phyloP scores from a whole-genome alignment of 371 early-diverging fungal species.

The Mortierella sp. region DNA sequence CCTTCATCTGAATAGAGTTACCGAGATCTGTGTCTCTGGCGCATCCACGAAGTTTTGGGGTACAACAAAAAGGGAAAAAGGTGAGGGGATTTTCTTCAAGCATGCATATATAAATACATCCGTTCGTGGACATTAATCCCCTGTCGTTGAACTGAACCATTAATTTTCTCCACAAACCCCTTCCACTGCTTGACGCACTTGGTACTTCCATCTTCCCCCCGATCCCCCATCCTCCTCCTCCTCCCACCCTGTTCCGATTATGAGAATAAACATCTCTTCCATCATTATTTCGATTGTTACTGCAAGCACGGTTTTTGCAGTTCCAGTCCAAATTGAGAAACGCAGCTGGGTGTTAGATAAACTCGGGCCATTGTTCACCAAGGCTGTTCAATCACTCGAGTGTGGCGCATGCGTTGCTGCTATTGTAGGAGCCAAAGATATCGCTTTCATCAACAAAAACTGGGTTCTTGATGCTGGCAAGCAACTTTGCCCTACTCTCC shows the following conservation, averaged over 20 bases:
- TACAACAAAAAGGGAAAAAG: background rate
- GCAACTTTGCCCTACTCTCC: conserved; percentile 15
- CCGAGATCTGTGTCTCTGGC: background rate
- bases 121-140: background rate
- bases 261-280: conserved; percentile 30
- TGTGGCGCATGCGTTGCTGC: conserved; percentile 45
- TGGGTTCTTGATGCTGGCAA: conserved; percentile 39
- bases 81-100: no score
- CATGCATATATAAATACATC: background rate
- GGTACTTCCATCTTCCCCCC: background rate
- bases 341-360: conserved; percentile 40
- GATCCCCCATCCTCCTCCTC: background rate
- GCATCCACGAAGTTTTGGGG: background rate
- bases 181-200: background rate
- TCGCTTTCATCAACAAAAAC: conserved; percentile 28
- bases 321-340: conserved; percentile 41
- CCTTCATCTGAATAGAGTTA: background rate
- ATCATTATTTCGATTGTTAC: conserved; percentile 31
- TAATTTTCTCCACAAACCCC: background rate
- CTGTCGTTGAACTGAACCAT: background rate
- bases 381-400: conserved; percentile 33
- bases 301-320: conserved; percentile 39
- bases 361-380: conserved; percentile 27
- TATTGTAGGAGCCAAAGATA: conserved; percentile 13
- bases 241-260: background rate